phyloP scores from a whole-genome alignment of 1,284 basidiomycete genomes.

The Melampsora americana region DNA sequence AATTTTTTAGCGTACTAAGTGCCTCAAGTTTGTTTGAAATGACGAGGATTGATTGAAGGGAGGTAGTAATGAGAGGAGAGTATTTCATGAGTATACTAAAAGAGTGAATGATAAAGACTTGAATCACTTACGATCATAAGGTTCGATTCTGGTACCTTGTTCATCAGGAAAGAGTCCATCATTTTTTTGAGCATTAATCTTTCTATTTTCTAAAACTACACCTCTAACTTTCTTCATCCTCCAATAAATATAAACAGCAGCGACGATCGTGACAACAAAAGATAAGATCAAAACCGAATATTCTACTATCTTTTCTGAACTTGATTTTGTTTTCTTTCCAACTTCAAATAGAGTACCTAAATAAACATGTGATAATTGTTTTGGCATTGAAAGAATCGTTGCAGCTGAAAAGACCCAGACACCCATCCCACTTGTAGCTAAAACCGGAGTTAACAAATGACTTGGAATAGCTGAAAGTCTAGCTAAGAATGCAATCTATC shows the following conservation, averaged over 20 bases:
- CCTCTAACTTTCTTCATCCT: constrained; percentile 1
- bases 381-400: constrained; percentile 54
- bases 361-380: constrained; percentile 53
- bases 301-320: neutral
- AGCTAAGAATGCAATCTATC: constrained; percentile 41
- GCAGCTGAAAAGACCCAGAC: constrained; percentile 54
- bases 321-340: neutral
- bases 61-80: too few relatives aligned
- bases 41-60: too few relatives aligned
- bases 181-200: too few relatives aligned
- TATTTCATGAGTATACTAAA: too few relatives aligned
- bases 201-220: neutral
- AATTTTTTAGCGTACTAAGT: too few relatives aligned
- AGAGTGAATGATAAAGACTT: too few relatives aligned
- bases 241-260: constrained; percentile 29
- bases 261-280: constrained; percentile 4
- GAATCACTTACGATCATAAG: too few relatives aligned
- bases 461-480: constrained; percentile 54
- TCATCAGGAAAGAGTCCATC: too few relatives aligned
- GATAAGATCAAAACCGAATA: constrained; percentile 1
- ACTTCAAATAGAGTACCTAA: constrained; percentile 48
- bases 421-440: constrained; percentile 52
- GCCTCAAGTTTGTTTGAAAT: too few relatives aligned
- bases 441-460: constrained; percentile 50
- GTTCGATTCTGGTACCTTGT: too few relatives aligned